These are phyloP conservation scores for Wickerhamomyces bisporus DNA, from an alignment of 805 yeast species.

Conservation along the genomic window DNA sequence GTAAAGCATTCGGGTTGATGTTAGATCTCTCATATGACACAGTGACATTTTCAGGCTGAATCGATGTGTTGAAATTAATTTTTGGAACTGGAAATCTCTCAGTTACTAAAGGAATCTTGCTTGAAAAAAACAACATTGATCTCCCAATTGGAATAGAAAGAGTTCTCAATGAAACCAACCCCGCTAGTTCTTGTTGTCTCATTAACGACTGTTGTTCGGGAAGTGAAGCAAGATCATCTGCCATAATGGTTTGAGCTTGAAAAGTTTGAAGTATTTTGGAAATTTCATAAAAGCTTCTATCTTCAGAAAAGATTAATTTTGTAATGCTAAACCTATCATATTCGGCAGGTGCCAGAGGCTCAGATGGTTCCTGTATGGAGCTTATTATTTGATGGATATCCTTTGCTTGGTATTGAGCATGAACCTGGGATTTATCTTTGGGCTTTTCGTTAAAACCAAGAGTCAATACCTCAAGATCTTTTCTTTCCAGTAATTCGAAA, in stretches of 20 bases:
- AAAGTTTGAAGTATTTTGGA: constrained; percentile 68
- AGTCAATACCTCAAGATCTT: constrained; percentile 42
- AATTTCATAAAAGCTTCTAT: constrained; percentile 74
- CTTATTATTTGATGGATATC: constrained; percentile 38
- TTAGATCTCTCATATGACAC: constrained; percentile 53
- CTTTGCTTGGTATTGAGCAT: constrained; percentile 24
- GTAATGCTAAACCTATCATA: constrained; percentile 66
- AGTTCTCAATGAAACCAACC: constrained; percentile 62
- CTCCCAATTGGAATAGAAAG: constrained; percentile 74
- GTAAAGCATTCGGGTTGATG: constrained; percentile 42
- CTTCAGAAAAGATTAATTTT: constrained; percentile 66
- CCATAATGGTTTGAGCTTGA: constrained; percentile 49
- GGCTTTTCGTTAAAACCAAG: not conserved
- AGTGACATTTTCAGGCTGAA: constrained; percentile 63
- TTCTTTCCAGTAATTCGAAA: constrained; percentile 59
- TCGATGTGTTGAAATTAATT: constrained; percentile 60
- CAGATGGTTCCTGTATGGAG: constrained; percentile 38
- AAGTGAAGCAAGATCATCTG: constrained; percentile 21
- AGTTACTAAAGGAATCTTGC: constrained; percentile 72
- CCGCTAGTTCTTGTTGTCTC: constrained; percentile 54
- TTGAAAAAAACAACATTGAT: constrained; percentile 64
- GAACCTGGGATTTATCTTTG: not conserved
- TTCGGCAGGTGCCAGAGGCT: constrained; percentile 55
- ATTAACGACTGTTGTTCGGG: constrained; percentile 53
- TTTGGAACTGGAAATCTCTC: constrained; percentile 79